Base-by-base conservation (phyloP, 208 protist species). In the Naegleria fowleri region DNA sequence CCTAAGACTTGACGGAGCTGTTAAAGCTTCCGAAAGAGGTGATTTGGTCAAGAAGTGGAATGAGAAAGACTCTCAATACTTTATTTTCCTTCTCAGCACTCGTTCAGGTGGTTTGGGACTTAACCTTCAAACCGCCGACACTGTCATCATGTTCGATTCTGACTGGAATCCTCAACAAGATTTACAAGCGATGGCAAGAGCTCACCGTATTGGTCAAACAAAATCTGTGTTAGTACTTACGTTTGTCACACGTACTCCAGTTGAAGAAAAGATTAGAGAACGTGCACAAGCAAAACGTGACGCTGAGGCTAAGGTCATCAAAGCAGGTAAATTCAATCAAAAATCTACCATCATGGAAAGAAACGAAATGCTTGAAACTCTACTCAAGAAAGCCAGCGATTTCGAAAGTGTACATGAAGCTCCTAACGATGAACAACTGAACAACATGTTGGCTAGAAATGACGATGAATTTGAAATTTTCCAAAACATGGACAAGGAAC, bases 101-200 rank as follows among this genome's bases (percentile, higher is more conserved):
- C 90, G 96, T 25, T 92, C 94, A 36, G 97, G 96, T 83, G 96
- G 97, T 36, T 25, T 98, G 11, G 97, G 97, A 51, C 90, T 98
- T 43, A 98, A 98, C 90, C 84, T 98, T 67, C 33, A 91, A 93
- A 39, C 51, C 5, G 95, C 97, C 11, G 97, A 98, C 93, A 98
- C 96, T 38, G 98, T 99, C 36, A 97, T 99, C 89, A 95, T 99
- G 58, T 99, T 97, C 94, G 98, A 99, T 92, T 93, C 94, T 3
- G 97, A 99, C 93, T 99, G 97, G 96, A 99, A 99, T 93, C 98
- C 98, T 25, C 98, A 99, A 92, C 95, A 98, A 55, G 98, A 99
- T 93, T 94, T 98, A 19, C 98, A 99, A 94, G 98, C 98, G 16
- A 95, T 97, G 40, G 97, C 98, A 51, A 94, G 98, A 16, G 95